These are phyloP conservation scores for Fusarium chuoi DNA, from an alignment of 2,329 filamentous ascomycete genomes.

Conservation along the genomic window DNA sequence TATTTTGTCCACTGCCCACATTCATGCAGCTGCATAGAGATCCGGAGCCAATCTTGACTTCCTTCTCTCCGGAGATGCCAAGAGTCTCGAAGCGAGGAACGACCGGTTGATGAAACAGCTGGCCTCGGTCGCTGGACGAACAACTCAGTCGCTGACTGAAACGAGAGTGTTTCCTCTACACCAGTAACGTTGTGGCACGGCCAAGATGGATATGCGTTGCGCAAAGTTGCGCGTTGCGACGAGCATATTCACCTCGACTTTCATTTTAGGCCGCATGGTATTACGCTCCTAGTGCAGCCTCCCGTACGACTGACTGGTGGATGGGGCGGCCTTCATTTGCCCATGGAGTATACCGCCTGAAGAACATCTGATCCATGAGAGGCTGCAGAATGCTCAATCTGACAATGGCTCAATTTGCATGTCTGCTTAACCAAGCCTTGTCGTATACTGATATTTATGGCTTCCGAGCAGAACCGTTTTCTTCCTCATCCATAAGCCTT, in stretches of 20 bases:
- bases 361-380: background rate
- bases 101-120: constrained; percentile 34
- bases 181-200: background rate
- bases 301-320: constrained; percentile 20
- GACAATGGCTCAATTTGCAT: background rate
- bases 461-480: background rate
- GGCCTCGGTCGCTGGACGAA: constrained; percentile 20
- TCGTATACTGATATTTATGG: background rate
- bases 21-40: background rate
- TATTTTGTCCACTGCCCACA: background rate
- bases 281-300: constrained; percentile 9
- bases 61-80: constrained; percentile 39
- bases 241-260: background rate
- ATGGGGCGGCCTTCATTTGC: constrained; percentile 3
- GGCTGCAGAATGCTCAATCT: background rate
- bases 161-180: constrained; percentile 6
- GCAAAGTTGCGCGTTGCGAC: constrained; percentile 2
- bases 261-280: constrained; percentile 1
- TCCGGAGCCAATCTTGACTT: constrained; percentile 18
- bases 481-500: background rate
- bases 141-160: constrained; percentile 13
- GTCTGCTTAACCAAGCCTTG: background rate
- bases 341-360: constrained; percentile 10
- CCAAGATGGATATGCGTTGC: constrained; percentile 3
- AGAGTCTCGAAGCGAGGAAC: constrained; percentile 32